These are phyloP conservation scores for Vigna angularis DNA, from an alignment of 306 rosid species.

Conservation along the genomic window DNA sequence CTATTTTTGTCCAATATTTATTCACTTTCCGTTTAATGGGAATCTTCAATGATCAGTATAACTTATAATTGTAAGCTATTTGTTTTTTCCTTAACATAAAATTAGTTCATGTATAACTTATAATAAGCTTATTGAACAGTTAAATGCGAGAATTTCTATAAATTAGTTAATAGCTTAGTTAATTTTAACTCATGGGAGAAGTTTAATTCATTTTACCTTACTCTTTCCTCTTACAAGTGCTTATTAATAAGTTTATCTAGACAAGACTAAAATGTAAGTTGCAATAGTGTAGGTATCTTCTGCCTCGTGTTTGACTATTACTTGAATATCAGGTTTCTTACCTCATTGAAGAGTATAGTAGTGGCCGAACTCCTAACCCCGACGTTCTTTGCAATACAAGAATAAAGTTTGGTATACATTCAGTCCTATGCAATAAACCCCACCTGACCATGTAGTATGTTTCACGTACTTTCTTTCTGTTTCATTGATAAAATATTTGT, in stretches of 20 bases:
- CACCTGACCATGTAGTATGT: slow-evolving; percentile 8
- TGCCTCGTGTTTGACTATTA: slow-evolving; percentile 19
- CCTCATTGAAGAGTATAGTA: slow-evolving; percentile 82
- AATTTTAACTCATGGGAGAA: background rate
- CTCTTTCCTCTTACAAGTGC: background rate
- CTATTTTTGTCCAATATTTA: background rate
- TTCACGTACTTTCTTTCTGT: background rate
- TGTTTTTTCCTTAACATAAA: background rate
- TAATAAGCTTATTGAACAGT: background rate
- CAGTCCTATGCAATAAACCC: slow-evolving; percentile 24
- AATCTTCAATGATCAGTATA: too few relatives aligned
- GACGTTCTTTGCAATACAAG: slow-evolving; percentile 97
- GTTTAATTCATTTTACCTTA: background rate
- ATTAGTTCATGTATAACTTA: background rate
- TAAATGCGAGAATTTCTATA: background rate
- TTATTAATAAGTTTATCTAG: background rate
- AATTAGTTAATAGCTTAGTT: background rate
- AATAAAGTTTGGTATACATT: slow-evolving; percentile 84
- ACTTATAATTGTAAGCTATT: background rate
- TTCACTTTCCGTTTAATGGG: background rate
- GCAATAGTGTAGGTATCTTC: slow-evolving; percentile 19
- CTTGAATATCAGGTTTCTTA: slow-evolving; percentile 72
- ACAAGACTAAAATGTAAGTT: background rate
- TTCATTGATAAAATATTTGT: slow-evolving; percentile 6
- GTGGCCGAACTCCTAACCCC: slow-evolving; percentile 96